Evolutionary conservation across 768 basidiomycete genomes (phyloP), one percentile per base, ranked within the genome.

Genomic region (Tricholoma sp.): DNA sequence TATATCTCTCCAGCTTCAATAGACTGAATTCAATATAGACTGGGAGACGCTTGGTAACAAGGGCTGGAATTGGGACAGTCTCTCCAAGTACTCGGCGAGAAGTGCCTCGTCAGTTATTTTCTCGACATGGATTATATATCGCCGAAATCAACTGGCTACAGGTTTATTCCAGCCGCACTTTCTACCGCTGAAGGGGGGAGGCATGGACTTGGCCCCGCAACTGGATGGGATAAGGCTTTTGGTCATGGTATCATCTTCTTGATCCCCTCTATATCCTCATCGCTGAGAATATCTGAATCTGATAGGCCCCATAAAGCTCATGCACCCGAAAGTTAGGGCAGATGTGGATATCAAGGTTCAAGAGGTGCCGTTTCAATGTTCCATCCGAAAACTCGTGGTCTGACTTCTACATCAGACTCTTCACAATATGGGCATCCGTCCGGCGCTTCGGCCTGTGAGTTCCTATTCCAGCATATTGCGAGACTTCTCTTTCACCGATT

Each of bases 61-160:
- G 0, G 80, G 79, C 9, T 83, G 80, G 80, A 80, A 79, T 57
- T 81, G 76, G 76, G 61, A 68, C 0, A 68, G 72, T 15, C 75
- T 71, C 52, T 54, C 68, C 6, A 70, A 74, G 53, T 75, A 76
- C 57, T 70, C 31, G 6, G 36, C 32, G 4, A 52, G 28, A 28
- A 15, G 34, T 15, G 9, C 34, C 15, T 37, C 36, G 51, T 52
- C 10, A 52, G 51, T 41, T 12, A 24, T 29, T 41, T 51, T 6
- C 32, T 39, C 8, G 29, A 1, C 9, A 24, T 24, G 24, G 6
- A 34, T 52, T 52, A 5, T 20, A 32, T 24, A 24, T 24, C 24
- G 24, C 4, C 3, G 47, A n/a, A 3, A 2, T 31, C 0, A 9
- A 45, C 24, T 13, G 4, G 13, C 1, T n/a, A 24, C 20, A 52